Percentiles rank a stretch among this genome's conserved stretches.
These are phyloP conservation scores for Paxillus involutus DNA, from an alignment of 768 basidiomycete species.

Conservation along the genomic window DNA sequence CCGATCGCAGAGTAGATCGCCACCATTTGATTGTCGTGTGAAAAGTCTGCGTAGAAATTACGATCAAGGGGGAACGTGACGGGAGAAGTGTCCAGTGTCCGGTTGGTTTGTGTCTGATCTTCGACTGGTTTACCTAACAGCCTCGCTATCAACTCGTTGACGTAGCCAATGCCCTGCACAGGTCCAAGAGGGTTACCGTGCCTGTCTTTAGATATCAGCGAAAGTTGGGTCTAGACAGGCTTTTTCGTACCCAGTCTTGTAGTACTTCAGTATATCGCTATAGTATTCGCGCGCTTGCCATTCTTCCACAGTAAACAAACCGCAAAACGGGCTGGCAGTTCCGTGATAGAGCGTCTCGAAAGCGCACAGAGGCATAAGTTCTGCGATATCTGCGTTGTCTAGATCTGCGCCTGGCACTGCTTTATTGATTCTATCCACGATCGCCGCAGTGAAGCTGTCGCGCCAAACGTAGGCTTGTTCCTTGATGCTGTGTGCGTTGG, in stretches of 20 bases:
- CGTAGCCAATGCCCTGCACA: constrained; percentile 83
- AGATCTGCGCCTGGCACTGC: constrained; percentile 66
- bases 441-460: constrained; percentile 49
- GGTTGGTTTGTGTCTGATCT: constrained; percentile 74
- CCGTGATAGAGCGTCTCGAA: constrained; percentile 70
- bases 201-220: constrained; percentile 32
- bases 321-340: constrained; percentile 64
- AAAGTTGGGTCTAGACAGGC: not conserved
- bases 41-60: constrained; percentile 76
- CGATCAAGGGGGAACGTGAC: constrained; percentile 70
- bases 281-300: constrained; percentile 69
- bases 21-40: constrained; percentile 84
- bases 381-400: constrained; percentile 49
- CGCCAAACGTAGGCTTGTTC: constrained; percentile 54
- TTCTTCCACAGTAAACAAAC: constrained; percentile 62
- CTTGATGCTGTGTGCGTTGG: constrained; percentile 47
- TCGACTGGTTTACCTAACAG: constrained; percentile 61
- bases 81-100: constrained; percentile 63
- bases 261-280: constrained; percentile 76
- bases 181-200: constrained; percentile 69
- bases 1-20: constrained; percentile 70
- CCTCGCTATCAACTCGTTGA: constrained; percentile 87
- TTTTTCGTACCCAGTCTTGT: constrained; percentile 62
- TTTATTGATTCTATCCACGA: constrained; percentile 58
- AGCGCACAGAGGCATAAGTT: constrained; percentile 72